Evolutionary conservation across 805 yeast species (phyloP), one percentile per base, ranked within the genome.

Genomic region (Teunomyces lycoperdinae): DNA sequence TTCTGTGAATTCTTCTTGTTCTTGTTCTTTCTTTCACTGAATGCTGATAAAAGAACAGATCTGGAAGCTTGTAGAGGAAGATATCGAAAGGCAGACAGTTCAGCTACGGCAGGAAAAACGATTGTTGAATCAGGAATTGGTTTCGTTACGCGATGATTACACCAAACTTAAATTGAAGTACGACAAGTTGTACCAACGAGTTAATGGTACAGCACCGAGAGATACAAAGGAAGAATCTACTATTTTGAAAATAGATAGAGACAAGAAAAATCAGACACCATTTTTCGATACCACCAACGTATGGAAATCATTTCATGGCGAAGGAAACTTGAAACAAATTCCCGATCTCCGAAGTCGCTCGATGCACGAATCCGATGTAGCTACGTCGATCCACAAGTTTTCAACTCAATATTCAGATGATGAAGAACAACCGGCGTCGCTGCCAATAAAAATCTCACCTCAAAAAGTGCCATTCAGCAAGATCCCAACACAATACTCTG

Each of bases 341-440:
- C 55, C 50, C 16, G 41, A 44, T 5, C 42, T 50, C 13, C 36
- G 56, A 24, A 48, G 52, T 47, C 46, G 47, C 17, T 50, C 52
- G 33, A 30, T 50, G 42, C 17, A 32, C n/a, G 46, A 43, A 5
- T 40, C 47, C 11, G 48, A 49, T 26, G 45, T 46, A 16, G 54
- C 52, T 11, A 43, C 51, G 27, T 58, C 58, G 5, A 53, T 57
- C 40, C 52, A 58, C 30, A 48, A 51, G 45, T 29, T 60, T n/a
- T 62, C 67, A 3, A 63, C 67, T 1, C 67, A 63, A 50, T 63
- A 63, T 36, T 61, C 66, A 3, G 56, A 54, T 11, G 63, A 59
- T 13, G 62, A 57, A 9, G 53, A 47, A 5, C 39, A 27, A 35
- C n/a, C 32, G 38, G 46, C 29, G 16, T 42, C 47, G 7, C 46